phyloP scores from a whole-genome alignment of 208 protist genomes.

The Leishmania turanica region DNA sequence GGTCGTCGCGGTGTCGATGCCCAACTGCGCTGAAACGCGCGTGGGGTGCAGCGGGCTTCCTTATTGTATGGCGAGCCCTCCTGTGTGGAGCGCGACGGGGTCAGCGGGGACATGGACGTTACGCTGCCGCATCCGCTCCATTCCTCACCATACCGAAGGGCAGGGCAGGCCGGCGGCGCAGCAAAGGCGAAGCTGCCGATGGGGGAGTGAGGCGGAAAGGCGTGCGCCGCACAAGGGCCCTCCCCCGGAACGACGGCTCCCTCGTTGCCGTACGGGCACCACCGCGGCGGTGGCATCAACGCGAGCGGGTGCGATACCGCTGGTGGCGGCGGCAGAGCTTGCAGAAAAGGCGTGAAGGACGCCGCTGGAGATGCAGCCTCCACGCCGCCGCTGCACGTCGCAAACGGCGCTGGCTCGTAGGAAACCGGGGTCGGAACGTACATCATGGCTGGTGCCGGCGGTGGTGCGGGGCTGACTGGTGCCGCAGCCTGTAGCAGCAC shows the following conservation, averaged over 20 bases:
- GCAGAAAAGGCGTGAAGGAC: conserved; percentile 6
- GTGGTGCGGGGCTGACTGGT: neutral
- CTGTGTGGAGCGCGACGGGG: conserved; percentile 1
- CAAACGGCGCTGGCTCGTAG: neutral
- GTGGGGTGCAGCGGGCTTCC: neutral
- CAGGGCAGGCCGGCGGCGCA: neutral
- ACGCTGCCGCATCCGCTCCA: neutral
- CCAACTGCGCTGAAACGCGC: neutral
- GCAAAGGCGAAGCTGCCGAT: neutral
- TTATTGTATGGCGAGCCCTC: conserved; percentile 1
- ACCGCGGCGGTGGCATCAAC: neutral
- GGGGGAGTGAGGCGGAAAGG: neutral
- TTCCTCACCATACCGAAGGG: neutral
- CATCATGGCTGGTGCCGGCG: neutral
- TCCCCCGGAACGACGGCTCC: neutral
- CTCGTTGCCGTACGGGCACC: neutral
- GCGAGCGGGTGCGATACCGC: neutral
- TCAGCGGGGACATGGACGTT: conserved; percentile 4
- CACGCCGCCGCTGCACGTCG: neutral
- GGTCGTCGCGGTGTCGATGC: neutral
- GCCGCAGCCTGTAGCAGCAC: neutral
- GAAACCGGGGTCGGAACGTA: neutral
- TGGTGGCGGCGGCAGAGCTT: conserved; percentile 1
- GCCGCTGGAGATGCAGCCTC: neutral
- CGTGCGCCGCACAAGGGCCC: neutral